These are phyloP conservation scores for Malus hybrid DNA, from an alignment of 331 rosid genomes.

Conservation along the genomic window DNA sequence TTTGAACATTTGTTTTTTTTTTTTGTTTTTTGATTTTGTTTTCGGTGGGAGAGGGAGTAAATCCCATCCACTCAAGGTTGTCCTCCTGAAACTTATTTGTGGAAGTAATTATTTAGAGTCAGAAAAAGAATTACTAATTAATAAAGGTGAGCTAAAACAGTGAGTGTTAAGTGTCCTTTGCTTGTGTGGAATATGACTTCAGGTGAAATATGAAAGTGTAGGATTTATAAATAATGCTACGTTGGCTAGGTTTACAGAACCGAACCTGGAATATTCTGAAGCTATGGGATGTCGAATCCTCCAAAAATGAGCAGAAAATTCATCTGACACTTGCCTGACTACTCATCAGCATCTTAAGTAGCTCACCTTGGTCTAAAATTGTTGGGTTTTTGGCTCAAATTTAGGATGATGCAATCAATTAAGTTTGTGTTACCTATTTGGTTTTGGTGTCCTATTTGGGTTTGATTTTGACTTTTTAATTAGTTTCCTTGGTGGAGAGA, in stretches of 20 bases:
- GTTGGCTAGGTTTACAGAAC: neutral
- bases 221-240: neutral
- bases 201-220: neutral
- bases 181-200: neutral
- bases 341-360: neutral
- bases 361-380: neutral
- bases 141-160: neutral
- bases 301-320: neutral
- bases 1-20: neutral
- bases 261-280: neutral
- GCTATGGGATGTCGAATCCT: neutral
- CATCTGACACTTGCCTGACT: no score
- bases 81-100: neutral
- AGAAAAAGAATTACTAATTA: neutral
- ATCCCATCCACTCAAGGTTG: neutral
- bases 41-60: neutral
- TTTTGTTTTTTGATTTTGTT: no score
- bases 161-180: neutral
- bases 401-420: no score
- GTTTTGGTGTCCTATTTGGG: no score
- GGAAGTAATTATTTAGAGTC: neutral
- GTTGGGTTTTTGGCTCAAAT: no score
- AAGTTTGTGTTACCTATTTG: no score
- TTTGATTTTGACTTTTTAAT: no score
- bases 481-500: no score